These are phyloP conservation scores for Coemansia sp. DNA, from an alignment of 192 early-diverging fungal genomes.

Conservation along the genomic window DNA sequence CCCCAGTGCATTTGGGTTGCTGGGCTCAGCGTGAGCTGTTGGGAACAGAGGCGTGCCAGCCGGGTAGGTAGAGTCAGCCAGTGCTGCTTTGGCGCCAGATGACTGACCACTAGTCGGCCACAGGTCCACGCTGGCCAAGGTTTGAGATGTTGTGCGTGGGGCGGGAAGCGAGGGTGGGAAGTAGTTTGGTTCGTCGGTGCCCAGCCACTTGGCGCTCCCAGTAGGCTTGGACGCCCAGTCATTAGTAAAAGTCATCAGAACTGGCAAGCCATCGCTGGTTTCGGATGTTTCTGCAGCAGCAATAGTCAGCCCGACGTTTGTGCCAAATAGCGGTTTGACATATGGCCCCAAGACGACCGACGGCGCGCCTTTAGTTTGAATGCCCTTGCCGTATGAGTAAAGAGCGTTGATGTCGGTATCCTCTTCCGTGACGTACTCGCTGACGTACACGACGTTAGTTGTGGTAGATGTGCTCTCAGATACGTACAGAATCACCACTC, in stretches of 20 bases:
- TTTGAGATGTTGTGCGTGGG: conserved; percentile 10
- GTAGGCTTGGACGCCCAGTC: conserved; percentile 11
- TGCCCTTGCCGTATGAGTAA: conserved; percentile 39
- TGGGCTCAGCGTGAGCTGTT: neutral
- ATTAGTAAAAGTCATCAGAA: conserved; percentile 26
- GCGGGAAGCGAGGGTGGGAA: conserved; percentile 26
- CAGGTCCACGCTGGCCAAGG: conserved; percentile 11
- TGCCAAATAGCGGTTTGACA: conserved; percentile 36
- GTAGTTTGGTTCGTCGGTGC: conserved; percentile 13
- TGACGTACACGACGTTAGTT: conserved; percentile 37
- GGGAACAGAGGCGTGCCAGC: conserved; percentile 43
- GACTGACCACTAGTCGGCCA: conserved; percentile 7
- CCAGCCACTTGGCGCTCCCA: conserved; percentile 19
- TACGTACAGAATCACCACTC: conserved; percentile 33
- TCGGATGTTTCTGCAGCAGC: neutral
- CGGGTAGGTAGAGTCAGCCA: conserved; percentile 18
- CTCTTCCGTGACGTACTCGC: conserved; percentile 37
- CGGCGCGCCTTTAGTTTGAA: conserved; percentile 37
- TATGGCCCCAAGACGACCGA: conserved; percentile 31
- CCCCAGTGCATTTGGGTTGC: neutral
- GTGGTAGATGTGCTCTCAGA: conserved; percentile 44
- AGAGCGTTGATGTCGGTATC: conserved; percentile 24
- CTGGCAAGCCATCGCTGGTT: conserved; percentile 3
- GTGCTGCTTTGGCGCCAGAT: neutral
- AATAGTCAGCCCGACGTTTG: conserved; percentile 46